Percentiles rank a stretch among this genome's conserved stretches.
Evolutionary conservation across 495 filamentous ascomycete species (phyloP).

Genomic region (Halenospora varia): DNA sequence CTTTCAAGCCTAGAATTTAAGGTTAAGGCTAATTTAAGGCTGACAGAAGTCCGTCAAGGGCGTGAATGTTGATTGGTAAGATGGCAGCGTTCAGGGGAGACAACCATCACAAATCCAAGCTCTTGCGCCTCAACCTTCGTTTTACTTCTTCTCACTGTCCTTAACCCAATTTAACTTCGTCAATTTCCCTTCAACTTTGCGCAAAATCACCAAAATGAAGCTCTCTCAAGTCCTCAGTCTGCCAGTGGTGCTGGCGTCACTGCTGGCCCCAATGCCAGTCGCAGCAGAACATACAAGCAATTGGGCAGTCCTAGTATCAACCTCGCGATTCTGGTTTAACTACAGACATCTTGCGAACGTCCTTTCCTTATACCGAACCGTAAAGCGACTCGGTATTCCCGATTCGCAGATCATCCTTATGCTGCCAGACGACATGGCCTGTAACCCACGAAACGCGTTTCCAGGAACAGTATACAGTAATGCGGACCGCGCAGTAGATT

Average conservation of each 20-base stretch:
- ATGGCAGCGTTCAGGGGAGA: not conserved
- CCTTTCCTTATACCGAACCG: slow-evolving; percentile 94
- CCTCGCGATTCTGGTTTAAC: slow-evolving; percentile 99
- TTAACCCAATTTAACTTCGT: not conserved
- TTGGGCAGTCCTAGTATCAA: slow-evolving; percentile 96
- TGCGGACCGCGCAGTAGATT: slow-evolving; percentile 88
- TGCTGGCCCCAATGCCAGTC: slow-evolving; percentile 40
- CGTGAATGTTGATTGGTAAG: slow-evolving; percentile 13
- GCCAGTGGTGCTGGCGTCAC: slow-evolving; percentile 24
- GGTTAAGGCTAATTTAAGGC: no score
- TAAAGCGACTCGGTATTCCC: slow-evolving; percentile 95
- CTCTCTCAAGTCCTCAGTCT: slow-evolving; percentile 13
- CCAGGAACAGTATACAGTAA: slow-evolving; percentile 98
- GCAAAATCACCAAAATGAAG: slow-evolving; percentile 17
- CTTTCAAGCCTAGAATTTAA: not conserved
- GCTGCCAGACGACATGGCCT: slow-evolving; percentile 99
- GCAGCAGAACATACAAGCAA: slow-evolving; percentile 88
- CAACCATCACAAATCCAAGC: not conserved
- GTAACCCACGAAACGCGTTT: slow-evolving; percentile 97
- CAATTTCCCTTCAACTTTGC: not conserved
- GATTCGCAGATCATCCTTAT: slow-evolving; percentile 99
- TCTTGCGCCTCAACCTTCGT: not conserved
- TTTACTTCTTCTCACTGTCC: not conserved
- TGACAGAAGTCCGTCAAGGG: no score
- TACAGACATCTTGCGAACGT: slow-evolving; percentile 98